A percentile compares a stretch with the other conserved stretches of the same genome.
These are phyloP conservation scores for Cyclotella atomus DNA, from an alignment of 108 stramenopile genomes.

Conservation along the genomic window DNA sequence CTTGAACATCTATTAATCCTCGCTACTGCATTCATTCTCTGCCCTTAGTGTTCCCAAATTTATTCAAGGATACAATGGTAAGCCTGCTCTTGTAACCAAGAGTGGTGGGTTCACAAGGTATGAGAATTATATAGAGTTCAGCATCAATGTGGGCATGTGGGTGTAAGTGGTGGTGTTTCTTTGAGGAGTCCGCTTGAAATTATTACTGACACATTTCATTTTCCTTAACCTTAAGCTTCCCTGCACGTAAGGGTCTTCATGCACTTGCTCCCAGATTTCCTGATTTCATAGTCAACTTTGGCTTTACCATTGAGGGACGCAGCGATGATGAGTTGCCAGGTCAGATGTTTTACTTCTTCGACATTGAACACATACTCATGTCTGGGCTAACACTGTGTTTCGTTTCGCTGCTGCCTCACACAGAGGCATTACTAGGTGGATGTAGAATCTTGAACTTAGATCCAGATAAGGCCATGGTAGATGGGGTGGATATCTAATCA, in stretches of 20 bases:
- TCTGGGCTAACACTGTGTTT: neutral
- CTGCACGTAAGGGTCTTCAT: conserved; percentile 47
- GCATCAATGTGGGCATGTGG: conserved; percentile 58
- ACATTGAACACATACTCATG: no score
- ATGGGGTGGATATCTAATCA: conserved; percentile 20
- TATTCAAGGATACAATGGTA: conserved; percentile 65
- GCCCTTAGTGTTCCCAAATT: conserved; percentile 49
- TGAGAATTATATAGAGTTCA: conserved; percentile 59
- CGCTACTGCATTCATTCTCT: neutral
- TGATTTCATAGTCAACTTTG: conserved; percentile 45
- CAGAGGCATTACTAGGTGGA: conserved; percentile 47
- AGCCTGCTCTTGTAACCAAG: conserved; percentile 65
- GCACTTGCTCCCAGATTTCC: conserved; percentile 37
- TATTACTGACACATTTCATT: neutral
- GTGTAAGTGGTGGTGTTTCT: conserved; percentile 2
- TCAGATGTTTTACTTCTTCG: neutral
- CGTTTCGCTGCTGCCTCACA: neutral
- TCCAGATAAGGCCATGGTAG: conserved; percentile 42
- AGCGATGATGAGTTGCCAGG: conserved; percentile 49
- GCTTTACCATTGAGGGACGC: conserved; percentile 46
- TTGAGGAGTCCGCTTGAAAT: neutral
- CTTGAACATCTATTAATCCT: no score
- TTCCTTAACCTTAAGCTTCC: conserved; percentile 1
- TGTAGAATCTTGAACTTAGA: conserved; percentile 52
- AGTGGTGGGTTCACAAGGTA: conserved; percentile 54